Base-by-base conservation (phyloP, 176 grass and related monocot species). In the Aegilops longissima region DNA sequence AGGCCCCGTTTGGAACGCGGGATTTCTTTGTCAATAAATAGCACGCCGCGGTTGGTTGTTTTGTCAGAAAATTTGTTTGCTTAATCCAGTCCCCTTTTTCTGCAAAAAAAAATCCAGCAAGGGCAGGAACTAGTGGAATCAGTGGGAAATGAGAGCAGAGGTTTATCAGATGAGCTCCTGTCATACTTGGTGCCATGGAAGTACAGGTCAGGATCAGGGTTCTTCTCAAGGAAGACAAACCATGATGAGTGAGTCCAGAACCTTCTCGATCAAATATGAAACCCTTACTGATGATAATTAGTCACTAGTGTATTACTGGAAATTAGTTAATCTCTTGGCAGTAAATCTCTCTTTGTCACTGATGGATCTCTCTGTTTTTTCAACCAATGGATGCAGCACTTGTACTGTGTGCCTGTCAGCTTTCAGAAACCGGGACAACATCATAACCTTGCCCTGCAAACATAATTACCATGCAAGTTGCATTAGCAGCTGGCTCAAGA, bases 391-490 rank as follows among this genome's bases (percentile, higher is more conserved):
- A 80, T 90, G 85, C 86, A 96, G 97, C 23, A 95, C 93, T 35
- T 99, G 97, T 52, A 31, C 95, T 4, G 96, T 99, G 71, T 99
- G 97, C 54, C 23, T 92, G 54, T 76, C 66, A 25, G 67, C 89
- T 76, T 99, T 92, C 82, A 92, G 38, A 63, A 84, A 84, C 76
- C 21, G 83, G 58, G 89, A 92, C 12, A 87, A 5, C 1, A 66
- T 99, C 82, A 92, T 97, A 70, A 97, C 66, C 8, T 89, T 99
- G 91, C 89, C 97, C 31, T 99, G 97, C 83, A 89, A 38, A 23
- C 97, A 99, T 83, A 52, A 52, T 82, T 99, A 94, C 76, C 97
- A 99, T 70, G 69, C 44, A 76, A 27, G 5, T 16, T 99, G 97
- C 76, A 78, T 97, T 31, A 59, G 38, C 9, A 88, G 0, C 31